Base-by-base conservation (phyloP, 306 rosid species). In the Phaseolus lunatus region DNA sequence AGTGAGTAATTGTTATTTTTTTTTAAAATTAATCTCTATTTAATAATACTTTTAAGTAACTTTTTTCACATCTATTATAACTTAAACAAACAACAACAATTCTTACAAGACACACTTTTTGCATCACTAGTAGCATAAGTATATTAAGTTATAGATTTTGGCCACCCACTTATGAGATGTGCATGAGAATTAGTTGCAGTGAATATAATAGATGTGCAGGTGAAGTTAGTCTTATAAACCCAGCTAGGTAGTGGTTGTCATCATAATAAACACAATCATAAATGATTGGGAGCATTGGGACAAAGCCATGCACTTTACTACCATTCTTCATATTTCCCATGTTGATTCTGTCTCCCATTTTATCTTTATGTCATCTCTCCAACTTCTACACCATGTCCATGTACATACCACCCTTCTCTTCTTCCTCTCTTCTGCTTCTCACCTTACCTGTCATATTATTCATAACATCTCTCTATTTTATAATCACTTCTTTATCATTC, bases 311-410 rank as follows among this genome's bases (percentile, higher is more conserved):
- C 41, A 67, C n/a, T 41, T 68, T 29, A 5, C 76, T 15, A 56
- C 26, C 59, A 44, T 9, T 2, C 4, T n/a, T 77, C 49, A 56
- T 69, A 54, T 54, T 67, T 48, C 72, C 77, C 54, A 50, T 26
- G 58, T 63, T 72, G 70, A 73, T 73, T 66, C 18, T 80, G 84
- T 80, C 84, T 43, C 75, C 52, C 53, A 29, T 66, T 47, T 63
- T 27, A 66, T 73, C 39, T 63, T 72, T 52, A 52, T 26, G 14
- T 64, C n/a, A 29, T 52, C 53, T 8, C 65, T 80, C 78, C 39
- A 18, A 63, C 26, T 78, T 12, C 57, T 63, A 41, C 31, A 50
- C 33, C 58, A 72, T 52, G 74, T 41, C 74, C 62, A 49, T 49
- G 67, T 79, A 35, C 83, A 70, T 59, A 70, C 53, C 12, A 9